Percentiles rank a stretch among this genome's conserved stretches.
phyloP scores from a whole-genome alignment of 208 protist species.

The Jaenimonas drosophilae region DNA sequence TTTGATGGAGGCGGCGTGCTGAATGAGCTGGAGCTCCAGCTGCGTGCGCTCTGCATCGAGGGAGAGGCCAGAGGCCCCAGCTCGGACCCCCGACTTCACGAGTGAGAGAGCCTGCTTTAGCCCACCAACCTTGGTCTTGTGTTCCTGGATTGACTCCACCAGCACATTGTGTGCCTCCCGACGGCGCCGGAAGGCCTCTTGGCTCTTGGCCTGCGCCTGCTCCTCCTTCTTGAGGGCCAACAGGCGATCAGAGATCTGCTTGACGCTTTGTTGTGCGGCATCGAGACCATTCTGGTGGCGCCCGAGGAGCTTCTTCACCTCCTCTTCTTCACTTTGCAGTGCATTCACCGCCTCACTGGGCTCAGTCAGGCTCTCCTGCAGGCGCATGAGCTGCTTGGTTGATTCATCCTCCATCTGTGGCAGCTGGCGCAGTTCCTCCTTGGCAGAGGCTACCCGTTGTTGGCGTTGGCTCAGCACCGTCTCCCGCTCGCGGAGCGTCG shows the following conservation, averaged over 20 bases:
- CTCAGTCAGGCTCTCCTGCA: conserved; percentile 34
- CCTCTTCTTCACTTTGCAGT: conserved; percentile 59
- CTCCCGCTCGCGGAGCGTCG: conserved; percentile 16
- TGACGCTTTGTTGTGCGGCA: conserved; percentile 20
- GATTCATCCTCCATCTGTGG: conserved; percentile 41
- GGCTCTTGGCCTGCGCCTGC: conserved; percentile 20
- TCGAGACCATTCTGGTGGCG: conserved; percentile 38
- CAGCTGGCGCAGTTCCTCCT: conserved; percentile 32
- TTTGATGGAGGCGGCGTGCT: conserved; percentile 22
- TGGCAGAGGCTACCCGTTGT: conserved; percentile 17
- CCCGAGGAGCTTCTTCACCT: conserved; percentile 34
- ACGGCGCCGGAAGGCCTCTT: conserved; percentile 31
- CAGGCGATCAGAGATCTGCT: conserved; percentile 36
- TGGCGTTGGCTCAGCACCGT: conserved; percentile 6
- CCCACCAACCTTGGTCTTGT: conserved; percentile 32
- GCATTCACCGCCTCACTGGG: conserved; percentile 42
- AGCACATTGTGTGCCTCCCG: conserved; percentile 24
- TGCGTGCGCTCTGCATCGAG: conserved; percentile 65
- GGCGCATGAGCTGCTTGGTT: conserved; percentile 37
- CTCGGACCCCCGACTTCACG: conserved; percentile 64
- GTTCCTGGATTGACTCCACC: conserved; percentile 38
- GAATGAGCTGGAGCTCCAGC: conserved; percentile 55
- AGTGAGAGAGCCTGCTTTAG: conserved; percentile 68
- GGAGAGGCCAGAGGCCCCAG: conserved; percentile 61
- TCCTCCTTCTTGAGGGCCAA: conserved; percentile 40